Percentiles rank a stretch among this genome's conserved stretches.
Conservation (phyloP, 305 asterid species). For the Solanum chacoense region DNA sequence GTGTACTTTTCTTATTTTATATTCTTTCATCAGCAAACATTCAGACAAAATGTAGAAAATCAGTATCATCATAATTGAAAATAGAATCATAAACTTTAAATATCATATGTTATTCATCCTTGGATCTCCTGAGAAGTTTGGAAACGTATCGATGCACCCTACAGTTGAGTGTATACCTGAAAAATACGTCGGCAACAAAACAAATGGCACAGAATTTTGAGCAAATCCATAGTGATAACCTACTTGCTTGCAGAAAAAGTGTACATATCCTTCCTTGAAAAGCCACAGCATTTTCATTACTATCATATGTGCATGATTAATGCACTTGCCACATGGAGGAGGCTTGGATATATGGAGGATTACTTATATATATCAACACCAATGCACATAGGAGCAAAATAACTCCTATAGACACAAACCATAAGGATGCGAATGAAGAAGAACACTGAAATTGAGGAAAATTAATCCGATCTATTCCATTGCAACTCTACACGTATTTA, state of each 20-base stretch:
- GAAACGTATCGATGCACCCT: constrained; percentile 52
- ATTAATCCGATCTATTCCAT: too few relatives aligned
- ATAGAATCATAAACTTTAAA: not conserved
- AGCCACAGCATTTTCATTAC: not conserved
- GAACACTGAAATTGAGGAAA: too few relatives aligned
- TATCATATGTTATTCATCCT: constrained; percentile 16
- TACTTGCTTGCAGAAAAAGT: constrained; percentile 31
- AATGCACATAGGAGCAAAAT: too few relatives aligned
- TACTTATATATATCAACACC: not conserved
- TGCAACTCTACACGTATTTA: too few relatives aligned
- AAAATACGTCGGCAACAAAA: constrained; percentile 65
- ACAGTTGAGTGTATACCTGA: constrained; percentile 65
- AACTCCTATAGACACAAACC: too few relatives aligned
- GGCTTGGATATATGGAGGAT: not conserved
- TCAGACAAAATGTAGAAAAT: not conserved
- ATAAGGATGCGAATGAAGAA: too few relatives aligned
- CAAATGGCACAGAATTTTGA: constrained; percentile 60
- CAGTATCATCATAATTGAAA: not conserved
- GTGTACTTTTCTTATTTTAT: not conserved
- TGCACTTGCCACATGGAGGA: not conserved
- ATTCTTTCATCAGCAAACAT: not conserved
- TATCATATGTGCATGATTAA: not conserved
- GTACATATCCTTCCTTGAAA: not conserved
- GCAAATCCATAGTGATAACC: constrained; percentile 42
- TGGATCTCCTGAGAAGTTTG: constrained; percentile 28